phyloP scores from a whole-genome alignment of 169 alveolate genomes.

The Eimeria falciformis region DNA sequence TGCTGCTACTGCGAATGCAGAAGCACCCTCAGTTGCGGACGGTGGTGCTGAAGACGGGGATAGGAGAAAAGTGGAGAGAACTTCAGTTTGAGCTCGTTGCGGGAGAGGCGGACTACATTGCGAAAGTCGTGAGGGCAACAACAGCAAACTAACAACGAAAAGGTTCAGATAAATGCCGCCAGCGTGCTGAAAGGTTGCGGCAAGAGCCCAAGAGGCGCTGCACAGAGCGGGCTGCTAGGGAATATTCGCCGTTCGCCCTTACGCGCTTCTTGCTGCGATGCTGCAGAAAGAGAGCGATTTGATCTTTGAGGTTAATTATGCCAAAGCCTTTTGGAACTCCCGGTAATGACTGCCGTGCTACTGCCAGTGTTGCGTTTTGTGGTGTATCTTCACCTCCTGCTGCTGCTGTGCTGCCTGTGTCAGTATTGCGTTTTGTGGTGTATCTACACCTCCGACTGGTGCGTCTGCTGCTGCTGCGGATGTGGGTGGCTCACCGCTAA shows the following conservation, averaged over 20 bases:
- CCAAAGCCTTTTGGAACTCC: conserved; percentile 90
- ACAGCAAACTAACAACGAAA: too few species aligned
- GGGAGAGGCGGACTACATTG: conserved; percentile 89
- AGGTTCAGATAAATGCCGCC: too few species aligned
- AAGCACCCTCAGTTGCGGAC: conserved; percentile 90
- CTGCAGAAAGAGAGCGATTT: conserved; percentile 84
- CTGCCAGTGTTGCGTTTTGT: background rate
- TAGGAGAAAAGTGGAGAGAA: conserved; percentile 89
- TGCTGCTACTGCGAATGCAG: conserved; percentile 49
- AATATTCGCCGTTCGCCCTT: too few species aligned
- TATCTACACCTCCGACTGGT: background rate
- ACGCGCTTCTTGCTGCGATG: background rate
- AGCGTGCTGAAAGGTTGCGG: too few species aligned
- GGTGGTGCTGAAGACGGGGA: conserved; percentile 90
- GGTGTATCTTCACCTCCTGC: background rate
- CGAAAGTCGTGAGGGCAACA: conserved; percentile 81
- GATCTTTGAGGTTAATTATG: conserved; percentile 84
- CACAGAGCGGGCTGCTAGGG: too few species aligned
- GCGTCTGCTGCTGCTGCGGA: background rate
- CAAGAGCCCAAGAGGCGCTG: too few species aligned
- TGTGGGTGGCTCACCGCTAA: too few species aligned
- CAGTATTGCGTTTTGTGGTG: background rate
- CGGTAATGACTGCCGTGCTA: conserved; percentile 76
- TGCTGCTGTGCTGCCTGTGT: background rate
- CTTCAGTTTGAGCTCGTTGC: conserved; percentile 92